Base-by-base conservation (phyloP, 208 protist genomes). In the Trichomonas vaginalis region DNA sequence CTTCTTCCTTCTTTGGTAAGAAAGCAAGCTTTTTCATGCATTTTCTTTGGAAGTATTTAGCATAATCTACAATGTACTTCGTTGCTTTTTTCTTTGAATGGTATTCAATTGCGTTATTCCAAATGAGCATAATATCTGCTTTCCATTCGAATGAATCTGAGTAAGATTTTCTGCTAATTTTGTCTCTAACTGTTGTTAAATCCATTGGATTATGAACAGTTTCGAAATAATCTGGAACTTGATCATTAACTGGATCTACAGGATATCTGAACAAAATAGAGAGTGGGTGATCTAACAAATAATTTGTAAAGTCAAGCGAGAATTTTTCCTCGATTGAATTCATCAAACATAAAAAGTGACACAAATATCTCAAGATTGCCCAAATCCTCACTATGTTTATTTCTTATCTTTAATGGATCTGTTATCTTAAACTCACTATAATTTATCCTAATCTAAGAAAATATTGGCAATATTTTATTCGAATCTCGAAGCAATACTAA, bases 141-240 rank as follows among this genome's bases (percentile, higher is more conserved):
- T 40, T 61, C 95, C 96, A 96, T 40, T 96, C 51, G 35, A 95
- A 48, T 3, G 87, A 96, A 8, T 37, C 61, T 62, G 32, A 47
- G 47, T 96, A 96, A 62, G 96, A 46, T 10, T 90, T 42, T 2
- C 14, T 40, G 56, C 21, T 47, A 21, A 96, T 48, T 39, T 96
- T 96, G 0, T 80, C 23, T 62, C 45, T 95, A 17, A 97, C 42
- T 61, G 97, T 98, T 10, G 95, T 39, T 0, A 98, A 46, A 96
- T 98, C 97, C 97, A 98, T 98, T 37, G 97, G 97, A 32, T 97
- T 32, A 87, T 98, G 98, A 83, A 98, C 97, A 35, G 98, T 96
- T 15, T 96, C 83, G 49, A 97, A 96, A 95, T 98, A 98, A 95
- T 97, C 96, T 17, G 97, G 97, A 42, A 98, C 97, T 51, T 96